Conservation (phyloP, 805 yeast species). For the Metschnikowia picachoensis region DNA sequence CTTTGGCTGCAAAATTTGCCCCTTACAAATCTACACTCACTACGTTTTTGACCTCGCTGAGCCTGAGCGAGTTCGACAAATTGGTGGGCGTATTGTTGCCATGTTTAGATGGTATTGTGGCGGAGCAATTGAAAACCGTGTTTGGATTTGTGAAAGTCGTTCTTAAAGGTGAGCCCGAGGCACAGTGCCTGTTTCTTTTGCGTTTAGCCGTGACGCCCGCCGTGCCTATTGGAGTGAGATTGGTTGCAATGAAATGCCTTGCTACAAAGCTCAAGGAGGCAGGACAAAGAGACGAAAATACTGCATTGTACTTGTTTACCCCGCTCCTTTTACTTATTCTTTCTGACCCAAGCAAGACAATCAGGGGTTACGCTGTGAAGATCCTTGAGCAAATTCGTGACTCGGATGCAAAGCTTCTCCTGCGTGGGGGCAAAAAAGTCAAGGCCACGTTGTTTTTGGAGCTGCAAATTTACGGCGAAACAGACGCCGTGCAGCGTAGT, state of each 20-base stretch:
- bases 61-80: constrained; percentile 38
- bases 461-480: constrained; percentile 55
- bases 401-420: constrained; percentile 33
- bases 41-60: constrained; percentile 34
- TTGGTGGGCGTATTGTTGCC: constrained; percentile 42
- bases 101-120: constrained; percentile 31
- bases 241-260: constrained; percentile 44
- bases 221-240: constrained; percentile 56
- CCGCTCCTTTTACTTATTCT: constrained; percentile 58
- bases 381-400: constrained; percentile 24
- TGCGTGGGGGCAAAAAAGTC: constrained; percentile 31
- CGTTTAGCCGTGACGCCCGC: constrained; percentile 55
- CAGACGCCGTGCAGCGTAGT: constrained; percentile 43
- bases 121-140: constrained; percentile 7
- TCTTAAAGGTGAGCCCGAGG: constrained; percentile 24
- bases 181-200: constrained; percentile 54
- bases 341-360: constrained; percentile 44
- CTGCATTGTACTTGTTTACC: constrained; percentile 43
- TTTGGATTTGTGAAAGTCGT: constrained; percentile 8
- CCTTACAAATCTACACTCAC: constrained; percentile 13
- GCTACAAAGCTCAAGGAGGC: constrained; percentile 21
- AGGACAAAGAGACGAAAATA: constrained; percentile 14
- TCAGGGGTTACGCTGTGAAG: constrained; percentile 39
- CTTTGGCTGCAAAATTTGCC: background rate
- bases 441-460: constrained; percentile 41